phyloP scores from a whole-genome alignment of 1,139 yeast genomes.

The Taphrina wiesneri region DNA sequence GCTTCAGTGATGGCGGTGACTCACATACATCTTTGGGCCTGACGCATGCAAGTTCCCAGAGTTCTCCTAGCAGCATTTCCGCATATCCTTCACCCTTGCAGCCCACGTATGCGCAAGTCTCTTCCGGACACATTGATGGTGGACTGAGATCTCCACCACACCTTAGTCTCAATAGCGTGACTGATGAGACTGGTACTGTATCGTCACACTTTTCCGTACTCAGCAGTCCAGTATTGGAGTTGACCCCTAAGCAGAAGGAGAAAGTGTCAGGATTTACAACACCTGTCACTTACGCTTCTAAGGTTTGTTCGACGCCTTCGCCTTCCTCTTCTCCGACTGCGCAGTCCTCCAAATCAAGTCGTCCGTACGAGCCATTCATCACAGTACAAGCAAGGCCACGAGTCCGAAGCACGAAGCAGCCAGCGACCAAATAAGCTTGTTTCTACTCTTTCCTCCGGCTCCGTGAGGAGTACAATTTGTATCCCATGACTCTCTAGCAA shows the following conservation, averaged over 20 bases:
- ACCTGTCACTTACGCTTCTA: slow-evolving; percentile 10
- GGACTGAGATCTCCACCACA: not conserved
- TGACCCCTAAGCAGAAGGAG: not conserved
- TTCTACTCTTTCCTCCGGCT: not conserved
- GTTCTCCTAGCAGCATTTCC: slow-evolving; percentile 17
- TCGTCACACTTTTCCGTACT: slow-evolving; percentile 10
- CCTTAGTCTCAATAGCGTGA: not conserved
- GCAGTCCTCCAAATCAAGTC: not conserved
- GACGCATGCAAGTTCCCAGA: slow-evolving; percentile 12
- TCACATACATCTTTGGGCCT: slow-evolving; percentile 6
- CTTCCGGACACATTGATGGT: not conserved
- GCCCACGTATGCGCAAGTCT: not conserved
- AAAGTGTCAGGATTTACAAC: not conserved
- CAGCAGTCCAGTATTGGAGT: not conserved
- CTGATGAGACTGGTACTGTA: not conserved
- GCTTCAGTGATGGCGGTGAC: slow-evolving; percentile 6
- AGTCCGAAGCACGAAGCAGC: not conserved
- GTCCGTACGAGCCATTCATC: slow-evolving; percentile 4
- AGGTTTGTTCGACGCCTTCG: not conserved
- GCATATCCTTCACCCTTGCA: slow-evolving; percentile 14
- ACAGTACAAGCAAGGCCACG: not conserved
- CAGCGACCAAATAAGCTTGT: not conserved
- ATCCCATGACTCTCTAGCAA: not conserved
- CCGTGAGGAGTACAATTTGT: not conserved
- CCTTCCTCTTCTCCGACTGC: not conserved